These are phyloP conservation scores for Yarrowia yakushimensis DNA, from an alignment of 805 yeast genomes.

Conservation along the genomic window DNA sequence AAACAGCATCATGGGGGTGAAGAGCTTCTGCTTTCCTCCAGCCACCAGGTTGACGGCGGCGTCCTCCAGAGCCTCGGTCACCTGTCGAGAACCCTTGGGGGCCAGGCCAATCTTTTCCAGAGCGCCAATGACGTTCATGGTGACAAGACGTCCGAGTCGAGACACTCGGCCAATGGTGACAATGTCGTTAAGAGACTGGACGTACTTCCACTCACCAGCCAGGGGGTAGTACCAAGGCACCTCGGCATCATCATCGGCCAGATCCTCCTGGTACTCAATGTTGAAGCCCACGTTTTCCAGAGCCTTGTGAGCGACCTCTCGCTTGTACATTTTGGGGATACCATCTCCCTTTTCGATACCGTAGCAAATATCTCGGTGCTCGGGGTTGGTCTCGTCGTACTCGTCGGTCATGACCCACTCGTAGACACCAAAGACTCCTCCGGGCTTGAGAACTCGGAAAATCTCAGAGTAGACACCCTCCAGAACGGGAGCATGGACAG, in stretches of 20 bases:
- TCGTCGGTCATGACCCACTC: conserved; percentile 99
- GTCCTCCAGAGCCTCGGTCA: conserved; percentile 89
- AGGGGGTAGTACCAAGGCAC: conserved; percentile 98
- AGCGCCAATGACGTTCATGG: conserved; percentile 74
- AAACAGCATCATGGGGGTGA: conserved; percentile 97
- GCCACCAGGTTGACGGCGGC: conserved; percentile 94
- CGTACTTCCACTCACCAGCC: conserved; percentile 87
- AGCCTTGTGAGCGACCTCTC: conserved; percentile 83
- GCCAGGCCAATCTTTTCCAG: conserved; percentile 85
- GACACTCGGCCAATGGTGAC: conserved; percentile 88
- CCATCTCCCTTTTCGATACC: conserved; percentile 99
- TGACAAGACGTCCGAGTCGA: conserved; percentile 75
- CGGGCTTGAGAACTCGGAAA: conserved; percentile 93
- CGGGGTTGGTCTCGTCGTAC: conserved; percentile 81
- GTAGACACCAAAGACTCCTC: conserved; percentile 95
- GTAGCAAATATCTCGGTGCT: conserved; percentile 90
- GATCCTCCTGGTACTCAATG: conserved; percentile 67
- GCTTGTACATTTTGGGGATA: conserved; percentile 92
- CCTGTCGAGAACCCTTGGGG: conserved; percentile 87
- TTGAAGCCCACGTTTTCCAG: conserved; percentile 84
- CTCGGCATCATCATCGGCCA: conserved; percentile 76
- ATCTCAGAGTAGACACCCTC: conserved; percentile 96
- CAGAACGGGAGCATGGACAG: conserved; percentile 94
- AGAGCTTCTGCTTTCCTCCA: conserved; percentile 85
- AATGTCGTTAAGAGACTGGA: conserved; percentile 73